These are phyloP conservation scores for Boletus vinaceobasis DNA, from an alignment of 768 basidiomycete species.

Conservation along the genomic window DNA sequence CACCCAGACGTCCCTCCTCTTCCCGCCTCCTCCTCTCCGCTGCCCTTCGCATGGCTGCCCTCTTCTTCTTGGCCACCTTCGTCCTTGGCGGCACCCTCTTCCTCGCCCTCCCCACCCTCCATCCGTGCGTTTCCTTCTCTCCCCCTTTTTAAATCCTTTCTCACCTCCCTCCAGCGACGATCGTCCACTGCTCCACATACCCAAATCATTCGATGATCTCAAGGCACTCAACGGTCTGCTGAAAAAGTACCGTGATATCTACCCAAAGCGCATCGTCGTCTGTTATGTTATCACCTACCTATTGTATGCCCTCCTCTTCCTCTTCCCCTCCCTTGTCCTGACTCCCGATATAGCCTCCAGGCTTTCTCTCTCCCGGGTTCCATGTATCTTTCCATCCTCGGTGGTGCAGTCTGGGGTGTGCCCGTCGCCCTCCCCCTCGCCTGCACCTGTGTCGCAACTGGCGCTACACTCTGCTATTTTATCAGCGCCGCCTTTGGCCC, in stretches of 20 bases:
- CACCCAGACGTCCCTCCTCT: slow-evolving; percentile 36
- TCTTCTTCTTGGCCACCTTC: slow-evolving; percentile 69
- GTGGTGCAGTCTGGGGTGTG: slow-evolving; percentile 94
- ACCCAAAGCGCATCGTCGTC: slow-evolving; percentile 79
- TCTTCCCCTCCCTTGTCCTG: slow-evolving; percentile 1
- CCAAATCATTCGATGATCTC: slow-evolving; percentile 84
- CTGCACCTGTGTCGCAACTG: slow-evolving; percentile 87
- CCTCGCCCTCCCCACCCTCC: slow-evolving; percentile 74
- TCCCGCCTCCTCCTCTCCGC: slow-evolving; percentile 72
- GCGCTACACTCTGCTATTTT: slow-evolving; percentile 88
- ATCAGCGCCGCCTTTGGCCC: slow-evolving; percentile 92
- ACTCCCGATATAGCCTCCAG: slow-evolving; percentile 62
- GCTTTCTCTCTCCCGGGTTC: slow-evolving; percentile 96
- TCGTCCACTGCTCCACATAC: slow-evolving; percentile 71
- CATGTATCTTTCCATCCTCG: slow-evolving; percentile 97
- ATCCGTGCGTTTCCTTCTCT: slow-evolving; percentile 52
- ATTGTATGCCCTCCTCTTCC: slow-evolving; percentile 60
- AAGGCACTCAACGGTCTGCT: slow-evolving; percentile 80
- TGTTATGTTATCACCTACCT: slow-evolving; percentile 89
- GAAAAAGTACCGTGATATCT: slow-evolving; percentile 89
- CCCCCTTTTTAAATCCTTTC: not conserved
- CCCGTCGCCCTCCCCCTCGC: slow-evolving; percentile 82
- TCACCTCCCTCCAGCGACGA: slow-evolving; percentile 56
- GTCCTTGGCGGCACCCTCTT: slow-evolving; percentile 77
- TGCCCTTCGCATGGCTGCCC: slow-evolving; percentile 74